These are phyloP conservation scores for Fusarium odoratissimum DNA, from an alignment of 2,329 filamentous ascomycete genomes.

Conservation along the genomic window DNA sequence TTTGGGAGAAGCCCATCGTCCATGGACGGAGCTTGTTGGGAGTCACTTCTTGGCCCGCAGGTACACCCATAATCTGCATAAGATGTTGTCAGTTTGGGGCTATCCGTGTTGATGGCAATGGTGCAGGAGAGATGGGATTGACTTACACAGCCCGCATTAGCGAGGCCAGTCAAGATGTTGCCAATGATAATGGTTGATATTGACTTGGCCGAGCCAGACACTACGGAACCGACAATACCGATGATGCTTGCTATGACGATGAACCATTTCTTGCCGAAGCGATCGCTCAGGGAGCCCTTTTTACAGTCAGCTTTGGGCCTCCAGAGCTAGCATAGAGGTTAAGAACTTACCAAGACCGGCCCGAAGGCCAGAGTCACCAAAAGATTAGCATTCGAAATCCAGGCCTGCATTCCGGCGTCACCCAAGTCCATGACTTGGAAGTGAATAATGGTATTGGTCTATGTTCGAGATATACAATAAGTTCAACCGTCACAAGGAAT, in stretches of 20 bases:
- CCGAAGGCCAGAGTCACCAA: background rate
- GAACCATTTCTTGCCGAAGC: background rate
- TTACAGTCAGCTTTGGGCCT: background rate
- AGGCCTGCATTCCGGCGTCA: background rate
- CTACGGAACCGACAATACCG: background rate
- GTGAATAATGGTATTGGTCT: background rate
- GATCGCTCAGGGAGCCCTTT: background rate
- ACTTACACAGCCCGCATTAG: background rate
- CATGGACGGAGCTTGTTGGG: background rate
- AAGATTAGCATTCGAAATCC: background rate
- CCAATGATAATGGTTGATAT: background rate
- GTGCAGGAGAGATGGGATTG: background rate
- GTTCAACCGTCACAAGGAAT: background rate
- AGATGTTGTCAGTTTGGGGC: background rate
- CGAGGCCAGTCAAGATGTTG: background rate
- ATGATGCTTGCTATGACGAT: background rate
- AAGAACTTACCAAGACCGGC: background rate
- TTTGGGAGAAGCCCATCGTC: background rate
- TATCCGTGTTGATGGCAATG: background rate
- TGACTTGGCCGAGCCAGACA: background rate
- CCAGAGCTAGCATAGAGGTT: rapidly evolving
- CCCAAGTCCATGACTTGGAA: background rate
- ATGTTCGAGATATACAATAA: background rate
- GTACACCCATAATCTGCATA: background rate
- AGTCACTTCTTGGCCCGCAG: background rate